A percentile compares a stretch with the other conserved stretches of the same genome.
Evolutionary conservation across 2,329 filamentous ascomycete species (phyloP).

Genomic region (Sclerotinia trifoliorum): DNA sequence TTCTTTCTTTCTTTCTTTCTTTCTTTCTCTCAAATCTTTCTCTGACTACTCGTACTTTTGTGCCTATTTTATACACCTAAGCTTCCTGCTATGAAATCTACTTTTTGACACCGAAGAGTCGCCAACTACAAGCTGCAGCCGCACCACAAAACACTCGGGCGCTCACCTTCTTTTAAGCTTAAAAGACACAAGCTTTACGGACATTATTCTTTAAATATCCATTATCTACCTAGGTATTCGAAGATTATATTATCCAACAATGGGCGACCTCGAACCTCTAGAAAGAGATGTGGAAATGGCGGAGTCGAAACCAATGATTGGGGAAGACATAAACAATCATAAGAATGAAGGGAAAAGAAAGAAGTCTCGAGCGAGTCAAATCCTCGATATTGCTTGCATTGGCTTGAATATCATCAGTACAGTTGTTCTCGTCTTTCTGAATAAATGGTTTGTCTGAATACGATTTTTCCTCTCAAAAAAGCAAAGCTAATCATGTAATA

Average conservation of each 20-base stretch:
- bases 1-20: too few relatives aligned
- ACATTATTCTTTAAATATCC: neutral
- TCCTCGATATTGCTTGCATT: slow-evolving; percentile 40
- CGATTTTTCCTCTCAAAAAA: neutral
- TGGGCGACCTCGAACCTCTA: slow-evolving; percentile 16
- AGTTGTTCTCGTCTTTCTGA: slow-evolving; percentile 46
- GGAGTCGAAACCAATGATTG: slow-evolving; percentile 26
- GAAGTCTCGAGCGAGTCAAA: slow-evolving; percentile 25
- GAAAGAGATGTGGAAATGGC: slow-evolving; percentile 36
- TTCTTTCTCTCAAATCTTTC: neutral
- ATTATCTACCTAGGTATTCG: too few relatives aligned
- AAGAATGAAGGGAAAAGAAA: slow-evolving; percentile 21
- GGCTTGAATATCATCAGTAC: slow-evolving; percentile 46
- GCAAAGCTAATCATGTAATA: slow-evolving; percentile 29
- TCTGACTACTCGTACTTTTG: too few relatives aligned
- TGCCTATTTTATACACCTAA: neutral
- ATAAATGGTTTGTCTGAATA: slow-evolving; percentile 42
- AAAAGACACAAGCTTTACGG: neutral
- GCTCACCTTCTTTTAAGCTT: neutral
- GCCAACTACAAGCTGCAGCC: neutral
- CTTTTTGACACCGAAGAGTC: neutral
- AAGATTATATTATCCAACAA: neutral
- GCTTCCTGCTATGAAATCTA: neutral
- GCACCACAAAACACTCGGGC: neutral
- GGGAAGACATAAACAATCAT: slow-evolving; percentile 17